Conservation (phyloP, 106 monocot species). For the Dioscorea alata region DNA sequence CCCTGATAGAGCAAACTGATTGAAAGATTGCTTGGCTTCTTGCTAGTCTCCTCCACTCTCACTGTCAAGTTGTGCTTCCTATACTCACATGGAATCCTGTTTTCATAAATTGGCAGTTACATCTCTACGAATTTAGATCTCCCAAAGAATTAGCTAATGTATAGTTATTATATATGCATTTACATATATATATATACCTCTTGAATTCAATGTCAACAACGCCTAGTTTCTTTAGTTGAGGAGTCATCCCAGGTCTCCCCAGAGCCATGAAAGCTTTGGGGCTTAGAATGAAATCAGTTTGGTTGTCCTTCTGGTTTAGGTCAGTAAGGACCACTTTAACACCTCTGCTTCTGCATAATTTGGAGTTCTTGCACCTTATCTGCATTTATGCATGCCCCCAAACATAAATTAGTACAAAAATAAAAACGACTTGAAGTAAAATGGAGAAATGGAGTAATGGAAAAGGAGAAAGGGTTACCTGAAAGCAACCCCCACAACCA, state of each 20-base stretch:
- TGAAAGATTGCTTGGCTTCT: slow-evolving; percentile 34
- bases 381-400: too few relatives aligned
- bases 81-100: slow-evolving; percentile 80
- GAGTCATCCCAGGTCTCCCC: slow-evolving; percentile 39
- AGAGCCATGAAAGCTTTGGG: slow-evolving; percentile 46
- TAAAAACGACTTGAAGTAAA: too few relatives aligned
- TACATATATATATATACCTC: slow-evolving; percentile 18
- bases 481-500: slow-evolving; percentile 77
- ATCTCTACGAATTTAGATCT: too few relatives aligned
- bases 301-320: slow-evolving; percentile 34
- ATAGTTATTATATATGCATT: too few relatives aligned
- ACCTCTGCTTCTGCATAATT: slow-evolving; percentile 44
- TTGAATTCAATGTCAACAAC: slow-evolving; percentile 63
- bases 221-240: slow-evolving; percentile 19
- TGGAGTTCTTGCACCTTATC: slow-evolving; percentile 64
- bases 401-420: background rate
- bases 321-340: slow-evolving; percentile 67
- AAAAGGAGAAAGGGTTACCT: slow-evolving; percentile 18
- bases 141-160: too few relatives aligned
- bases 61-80: slow-evolving; percentile 37
- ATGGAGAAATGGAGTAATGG: too few relatives aligned
- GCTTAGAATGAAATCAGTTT: slow-evolving; percentile 61
- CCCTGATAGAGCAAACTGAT: slow-evolving; percentile 78
- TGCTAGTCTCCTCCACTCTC: slow-evolving; percentile 65
- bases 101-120: too few relatives aligned